Base-by-base conservation (phyloP, 768 basidiomycete genomes). In the Lentinula sp. region DNA sequence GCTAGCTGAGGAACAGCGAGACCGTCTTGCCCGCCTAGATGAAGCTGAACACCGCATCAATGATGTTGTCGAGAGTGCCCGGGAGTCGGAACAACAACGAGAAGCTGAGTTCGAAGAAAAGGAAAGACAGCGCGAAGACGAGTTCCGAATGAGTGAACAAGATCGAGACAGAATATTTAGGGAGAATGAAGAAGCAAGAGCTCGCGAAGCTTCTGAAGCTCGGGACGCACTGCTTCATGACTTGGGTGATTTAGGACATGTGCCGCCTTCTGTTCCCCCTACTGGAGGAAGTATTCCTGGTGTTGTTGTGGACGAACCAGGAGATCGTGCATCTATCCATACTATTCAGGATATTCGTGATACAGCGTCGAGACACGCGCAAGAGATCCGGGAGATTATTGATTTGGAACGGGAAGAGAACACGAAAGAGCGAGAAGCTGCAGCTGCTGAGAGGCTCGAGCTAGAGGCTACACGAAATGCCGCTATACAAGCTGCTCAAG, bases 91-190 rank as follows among this genome's bases (percentile, higher is more conserved):
- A 66, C 79, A 83, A 28, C 76, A 75, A 50, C 82, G 90, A 9
- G 90, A 92, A 60, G 70, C 69, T 7, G 83, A 85, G 35, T 91
- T 90, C 72, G 79, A 56, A 28, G 82, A 83, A 52, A 82, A 81
- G 0, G 91, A 93, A 66, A 79, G 82, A 33, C 75, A 74, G 52
- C 81, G 90, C 15, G 90, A 92, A 61, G 70, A 70, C 4, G 83
- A 85, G 33, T 91, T 90, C 73, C 79, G 82, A 16, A 73, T 74
- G 1, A 81, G 82, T 61, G 91, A 93, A 70, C 84, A 86, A 10
- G 84, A 83, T 55, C 77, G 90, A 6, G 78, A 88, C 18, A 80
- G 74, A 7, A 69, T 85, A 1, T 91, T 90, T 69, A 66, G 78
- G 35, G 84, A 86, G 1, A 76, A 75, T 43, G 86, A 92, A 66